Conservation (phyloP, 805 yeast genomes). For the Yarrowia hollandica region DNA sequence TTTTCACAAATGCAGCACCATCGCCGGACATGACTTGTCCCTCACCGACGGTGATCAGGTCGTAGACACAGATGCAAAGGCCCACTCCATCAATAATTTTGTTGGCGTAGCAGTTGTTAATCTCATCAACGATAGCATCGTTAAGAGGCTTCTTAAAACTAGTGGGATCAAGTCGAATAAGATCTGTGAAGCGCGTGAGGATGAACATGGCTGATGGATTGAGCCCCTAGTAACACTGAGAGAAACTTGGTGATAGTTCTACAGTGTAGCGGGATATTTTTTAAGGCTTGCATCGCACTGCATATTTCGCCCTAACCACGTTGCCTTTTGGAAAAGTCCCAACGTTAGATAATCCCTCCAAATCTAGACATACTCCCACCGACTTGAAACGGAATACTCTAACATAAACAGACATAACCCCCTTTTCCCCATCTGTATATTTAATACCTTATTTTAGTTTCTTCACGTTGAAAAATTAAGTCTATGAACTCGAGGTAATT, state of each 20-base stretch:
- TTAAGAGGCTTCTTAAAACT: slow-evolving; percentile 71
- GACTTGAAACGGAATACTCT: not conserved
- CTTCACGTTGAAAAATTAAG: not conserved
- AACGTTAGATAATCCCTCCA: slow-evolving; percentile 33
- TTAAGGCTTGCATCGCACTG: slow-evolving; percentile 25
- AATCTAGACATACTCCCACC: not conserved
- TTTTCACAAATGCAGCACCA: slow-evolving; percentile 80
- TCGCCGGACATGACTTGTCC: slow-evolving; percentile 93
- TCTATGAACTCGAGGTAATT: not conserved
- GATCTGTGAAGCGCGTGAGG: slow-evolving; percentile 74
- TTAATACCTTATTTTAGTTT: not conserved
- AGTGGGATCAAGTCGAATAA: slow-evolving; percentile 86
- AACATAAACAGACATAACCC: not conserved
- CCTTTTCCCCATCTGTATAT: not conserved
- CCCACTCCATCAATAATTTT: slow-evolving; percentile 84
- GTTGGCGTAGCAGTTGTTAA: slow-evolving; percentile 82
- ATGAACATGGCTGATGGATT: slow-evolving; percentile 63
- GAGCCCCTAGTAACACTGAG: slow-evolving; percentile 3
- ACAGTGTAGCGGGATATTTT: not conserved
- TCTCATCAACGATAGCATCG: slow-evolving; percentile 73
- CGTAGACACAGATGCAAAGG: slow-evolving; percentile 81
- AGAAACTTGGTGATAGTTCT: slow-evolving; percentile 30
- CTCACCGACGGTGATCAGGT: slow-evolving; percentile 75
- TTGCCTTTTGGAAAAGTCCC: slow-evolving; percentile 37
- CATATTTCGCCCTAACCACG: slow-evolving; percentile 13